phyloP scores from a whole-genome alignment of 2,329 filamentous ascomycete genomes.

The Ramularia endophylla region DNA sequence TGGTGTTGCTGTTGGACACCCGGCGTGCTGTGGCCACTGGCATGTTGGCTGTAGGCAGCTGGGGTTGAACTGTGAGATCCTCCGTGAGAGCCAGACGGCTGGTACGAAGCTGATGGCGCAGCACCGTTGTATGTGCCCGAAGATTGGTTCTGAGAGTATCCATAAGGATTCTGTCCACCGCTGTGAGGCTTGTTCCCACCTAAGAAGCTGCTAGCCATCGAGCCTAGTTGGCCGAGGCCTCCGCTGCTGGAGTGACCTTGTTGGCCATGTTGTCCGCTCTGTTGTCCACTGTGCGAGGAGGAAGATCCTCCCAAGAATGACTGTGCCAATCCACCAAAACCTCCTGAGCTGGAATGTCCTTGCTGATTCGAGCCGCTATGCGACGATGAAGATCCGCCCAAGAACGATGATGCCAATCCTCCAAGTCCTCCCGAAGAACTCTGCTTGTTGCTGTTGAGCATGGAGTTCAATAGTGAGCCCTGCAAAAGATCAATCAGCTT shows the following conservation, averaged over 20 bases:
- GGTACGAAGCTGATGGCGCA: slow-evolving; percentile 32
- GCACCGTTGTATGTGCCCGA: slow-evolving; percentile 32
- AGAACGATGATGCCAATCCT: slow-evolving; percentile 21
- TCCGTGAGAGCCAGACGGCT: slow-evolving; percentile 20
- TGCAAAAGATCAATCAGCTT: slow-evolving; percentile 13
- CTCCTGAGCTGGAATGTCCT: slow-evolving; percentile 15
- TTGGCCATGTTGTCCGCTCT: slow-evolving; percentile 17
- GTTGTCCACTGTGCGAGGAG: slow-evolving; percentile 15
- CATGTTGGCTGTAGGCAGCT: slow-evolving; percentile 17
- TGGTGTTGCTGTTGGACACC: slow-evolving; percentile 17
- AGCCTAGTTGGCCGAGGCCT: slow-evolving; percentile 23
- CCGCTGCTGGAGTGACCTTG: slow-evolving; percentile 16
- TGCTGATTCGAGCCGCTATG: slow-evolving; percentile 9
- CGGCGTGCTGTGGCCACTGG: slow-evolving; percentile 18
- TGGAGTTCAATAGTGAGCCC: slow-evolving; percentile 23
- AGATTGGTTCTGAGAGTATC: slow-evolving; percentile 30
- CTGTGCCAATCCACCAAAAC: slow-evolving; percentile 26
- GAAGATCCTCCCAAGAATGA: slow-evolving; percentile 29
- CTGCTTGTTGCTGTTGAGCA: slow-evolving; percentile 28
- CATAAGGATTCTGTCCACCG: slow-evolving; percentile 27
- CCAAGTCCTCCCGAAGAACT: slow-evolving; percentile 19
- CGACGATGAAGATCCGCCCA: slow-evolving; percentile 19
- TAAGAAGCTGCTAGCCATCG: slow-evolving; percentile 26
- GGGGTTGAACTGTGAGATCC: slow-evolving; percentile 12
- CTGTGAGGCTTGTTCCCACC: slow-evolving; percentile 28